Conservation (phyloP, 176 grass and related monocot species). For the Bolboschoenus planiculmis region DNA sequence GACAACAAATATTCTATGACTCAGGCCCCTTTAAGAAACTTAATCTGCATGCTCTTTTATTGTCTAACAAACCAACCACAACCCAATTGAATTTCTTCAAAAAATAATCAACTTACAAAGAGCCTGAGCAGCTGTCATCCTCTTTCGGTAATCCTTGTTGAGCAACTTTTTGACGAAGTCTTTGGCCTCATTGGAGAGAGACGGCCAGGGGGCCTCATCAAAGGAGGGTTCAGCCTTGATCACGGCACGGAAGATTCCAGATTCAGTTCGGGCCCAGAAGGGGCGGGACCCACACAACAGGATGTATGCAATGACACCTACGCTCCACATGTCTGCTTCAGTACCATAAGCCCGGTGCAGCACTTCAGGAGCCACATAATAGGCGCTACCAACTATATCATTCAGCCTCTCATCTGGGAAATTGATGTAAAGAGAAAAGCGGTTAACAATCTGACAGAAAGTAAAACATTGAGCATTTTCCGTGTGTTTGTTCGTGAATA, state of each 20-base stretch:
- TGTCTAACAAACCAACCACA: not conserved
- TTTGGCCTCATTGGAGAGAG: slow-evolving; percentile 78
- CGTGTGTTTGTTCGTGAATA: not conserved
- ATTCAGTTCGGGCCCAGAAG: slow-evolving; percentile 96
- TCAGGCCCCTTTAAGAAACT: not conserved
- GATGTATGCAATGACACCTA: slow-evolving; percentile 98
- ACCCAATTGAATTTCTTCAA: not conserved
- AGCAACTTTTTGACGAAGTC: slow-evolving; percentile 93
- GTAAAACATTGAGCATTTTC: not conserved
- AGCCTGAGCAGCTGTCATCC: slow-evolving; percentile 96
- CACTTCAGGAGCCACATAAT: slow-evolving; percentile 98
- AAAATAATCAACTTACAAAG: slow-evolving; percentile 51
- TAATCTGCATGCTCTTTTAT: not conserved
- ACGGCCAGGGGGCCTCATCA: slow-evolving; percentile 95
- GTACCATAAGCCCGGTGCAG: slow-evolving; percentile 89
- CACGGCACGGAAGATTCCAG: slow-evolving; percentile 96
- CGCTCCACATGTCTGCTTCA: slow-evolving; percentile 99
- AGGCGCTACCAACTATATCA: slow-evolving; percentile 97
- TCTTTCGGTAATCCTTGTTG: slow-evolving; percentile 99
- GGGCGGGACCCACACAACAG: slow-evolving; percentile 92
- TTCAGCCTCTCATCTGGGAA: slow-evolving; percentile 89
- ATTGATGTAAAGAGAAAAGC: slow-evolving; percentile 10
- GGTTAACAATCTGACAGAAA: slow-evolving; percentile 17
- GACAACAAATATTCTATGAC: not conserved
- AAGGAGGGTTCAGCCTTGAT: slow-evolving; percentile 97